Evolutionary conservation across 164 flowering plant genomes (phyloP), one percentile per base, ranked within the genome.

Genomic region (Macadamia tetraphylla): DNA sequence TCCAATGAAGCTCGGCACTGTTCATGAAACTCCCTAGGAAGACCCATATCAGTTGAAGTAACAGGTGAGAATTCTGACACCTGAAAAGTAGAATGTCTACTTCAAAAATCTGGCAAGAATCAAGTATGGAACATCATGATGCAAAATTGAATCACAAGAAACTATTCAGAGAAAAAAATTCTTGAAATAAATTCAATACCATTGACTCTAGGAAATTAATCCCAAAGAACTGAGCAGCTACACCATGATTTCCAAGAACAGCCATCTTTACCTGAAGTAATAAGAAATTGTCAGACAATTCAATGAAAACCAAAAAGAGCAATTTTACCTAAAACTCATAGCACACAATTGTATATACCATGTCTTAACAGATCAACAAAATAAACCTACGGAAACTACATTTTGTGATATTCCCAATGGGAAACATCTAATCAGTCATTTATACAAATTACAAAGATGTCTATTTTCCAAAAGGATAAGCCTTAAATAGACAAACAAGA

Each of bases 61-160:
- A 94, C 85, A 5, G 92, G 97, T 17, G 92, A 88, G 84, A 94
- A 95, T 76, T 95, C 99, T 64, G 93, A 89, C 49, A 95, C 96
- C 99, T 95, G 80, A 56, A 53, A 65, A 66, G 29, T 63, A 63
- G 61, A 67, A 58, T 53, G 3, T 0, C 6, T 18, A 72, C 29
- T 68, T 11, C 23, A 10, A 35, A 52, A 42, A 23, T 29, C 29
- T 65, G 52, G 63, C 12, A 58, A 60, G 9, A 46, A 46, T 11
- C 55, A 52, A 56, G 17, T 9, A 15, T 7, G 12, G 42, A 42
- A 56, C 59, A 48, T n/a, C 35, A 53, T 60, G 29, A 68, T 51
- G 40, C 35, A 53, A 59, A 67, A 56, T 35, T 51, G 32, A 40
- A 60, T 64, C 2, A 51, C 29, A 56, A 72, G 17, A 30, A 65